Conservation (phyloP, 441 rosid species). For the Syzygium syzygioides region DNA sequence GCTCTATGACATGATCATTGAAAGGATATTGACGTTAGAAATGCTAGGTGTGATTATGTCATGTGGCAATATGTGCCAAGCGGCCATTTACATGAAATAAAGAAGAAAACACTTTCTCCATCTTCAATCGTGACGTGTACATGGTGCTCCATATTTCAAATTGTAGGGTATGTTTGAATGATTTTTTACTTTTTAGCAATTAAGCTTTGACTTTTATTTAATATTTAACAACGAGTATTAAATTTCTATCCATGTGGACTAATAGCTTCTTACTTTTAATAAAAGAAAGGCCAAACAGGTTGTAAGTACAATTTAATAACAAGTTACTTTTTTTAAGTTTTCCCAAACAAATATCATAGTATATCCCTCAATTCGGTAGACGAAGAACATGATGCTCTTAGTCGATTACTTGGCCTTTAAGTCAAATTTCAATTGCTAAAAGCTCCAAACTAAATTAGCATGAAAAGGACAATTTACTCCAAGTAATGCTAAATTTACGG, state of each 20-base stretch:
- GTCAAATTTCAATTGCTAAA: not conserved
- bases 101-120: not conserved
- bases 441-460: not conserved
- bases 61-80: not conserved
- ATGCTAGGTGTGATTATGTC: not conserved
- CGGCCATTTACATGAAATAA: not conserved
- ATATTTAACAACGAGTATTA: not conserved
- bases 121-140: not conserved
- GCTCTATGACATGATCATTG: no score
- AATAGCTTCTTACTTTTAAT: not conserved
- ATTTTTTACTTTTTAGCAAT: not conserved
- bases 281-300: not conserved
- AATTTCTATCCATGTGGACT: not conserved
- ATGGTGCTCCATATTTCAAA: not conserved
- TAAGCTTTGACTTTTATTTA: not conserved
- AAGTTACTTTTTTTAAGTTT: not conserved
- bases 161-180: not conserved
- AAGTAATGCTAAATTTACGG: not conserved
- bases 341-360: not conserved
- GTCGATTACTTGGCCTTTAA: not conserved
- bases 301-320: not conserved
- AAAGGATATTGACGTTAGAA: not conserved
- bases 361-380: not conserved
- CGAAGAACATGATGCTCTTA: not conserved
- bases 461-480: not conserved